Conservation (phyloP, 1,284 basidiomycete genomes). For the Athelia sp. region DNA sequence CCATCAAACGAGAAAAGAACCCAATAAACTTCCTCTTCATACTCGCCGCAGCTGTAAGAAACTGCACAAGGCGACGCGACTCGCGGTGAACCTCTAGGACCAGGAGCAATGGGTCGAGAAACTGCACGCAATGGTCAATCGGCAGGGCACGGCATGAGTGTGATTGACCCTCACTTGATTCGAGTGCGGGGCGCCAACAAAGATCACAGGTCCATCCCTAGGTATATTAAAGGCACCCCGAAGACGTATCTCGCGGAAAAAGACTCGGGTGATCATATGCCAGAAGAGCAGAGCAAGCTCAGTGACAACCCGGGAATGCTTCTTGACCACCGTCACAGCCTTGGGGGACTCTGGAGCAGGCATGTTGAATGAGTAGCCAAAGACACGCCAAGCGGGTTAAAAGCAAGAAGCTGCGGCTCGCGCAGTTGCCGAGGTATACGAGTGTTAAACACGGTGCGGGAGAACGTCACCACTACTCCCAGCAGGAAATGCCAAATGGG, state of each 20-base stretch:
- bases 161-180: constrained; percentile 72
- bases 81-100: constrained; percentile 87
- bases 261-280: constrained; percentile 87
- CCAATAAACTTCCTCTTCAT: constrained; percentile 83
- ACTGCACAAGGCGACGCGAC: constrained; percentile 80
- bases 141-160: constrained; percentile 3
- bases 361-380: too few species aligned
- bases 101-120: constrained; percentile 91
- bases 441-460: too few species aligned
- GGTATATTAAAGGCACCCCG: constrained; percentile 96
- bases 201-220: constrained; percentile 88
- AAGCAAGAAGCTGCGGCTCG: too few species aligned
- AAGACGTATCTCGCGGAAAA: constrained; percentile 96
- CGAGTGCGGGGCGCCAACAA: constrained; percentile 94
- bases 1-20: constrained; percentile 81
- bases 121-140: constrained; percentile 45
- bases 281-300: constrained; percentile 72
- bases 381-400: too few species aligned
- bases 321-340: too few species aligned
- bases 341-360: too few species aligned
- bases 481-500: too few species aligned
- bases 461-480: too few species aligned
- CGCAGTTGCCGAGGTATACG: too few species aligned
- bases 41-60: constrained; percentile 92
- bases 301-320: too few species aligned